Conservation (phyloP, 306 rosid species). For the Notholithocarpus densiflorus region DNA sequence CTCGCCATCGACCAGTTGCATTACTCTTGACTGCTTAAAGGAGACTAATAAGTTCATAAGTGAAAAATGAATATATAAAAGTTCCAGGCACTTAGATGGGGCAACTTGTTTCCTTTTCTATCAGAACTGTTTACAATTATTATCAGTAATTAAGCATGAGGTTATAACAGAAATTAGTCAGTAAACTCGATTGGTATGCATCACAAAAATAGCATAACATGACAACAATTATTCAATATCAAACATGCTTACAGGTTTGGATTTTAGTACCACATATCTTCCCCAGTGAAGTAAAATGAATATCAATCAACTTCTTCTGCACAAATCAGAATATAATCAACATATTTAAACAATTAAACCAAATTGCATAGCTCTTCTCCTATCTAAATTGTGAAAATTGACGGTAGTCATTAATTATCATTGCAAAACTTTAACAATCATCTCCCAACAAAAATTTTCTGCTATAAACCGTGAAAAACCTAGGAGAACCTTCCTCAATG, state of each 20-base stretch:
- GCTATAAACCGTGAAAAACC: too few relatives aligned
- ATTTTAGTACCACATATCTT: constrained; percentile 76
- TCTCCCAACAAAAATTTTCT: too few relatives aligned
- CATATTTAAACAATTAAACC: not conserved
- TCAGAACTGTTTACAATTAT: constrained; percentile 47
- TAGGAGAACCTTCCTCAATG: too few relatives aligned
- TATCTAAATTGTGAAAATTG: not conserved
- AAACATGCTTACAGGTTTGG: constrained; percentile 76
- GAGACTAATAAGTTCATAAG: constrained; percentile 19
- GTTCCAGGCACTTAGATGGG: constrained; percentile 22
- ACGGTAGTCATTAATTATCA: too few relatives aligned
- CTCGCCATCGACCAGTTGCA: constrained; percentile 65
- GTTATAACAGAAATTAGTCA: constrained; percentile 36
- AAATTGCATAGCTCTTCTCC: constrained; percentile 18
- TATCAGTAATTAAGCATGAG: constrained; percentile 25
- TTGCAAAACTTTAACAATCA: too few relatives aligned
- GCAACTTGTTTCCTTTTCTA: constrained; percentile 75
- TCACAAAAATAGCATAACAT: constrained; percentile 9
- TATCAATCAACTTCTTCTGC: constrained; percentile 90
- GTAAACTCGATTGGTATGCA: constrained; percentile 22
- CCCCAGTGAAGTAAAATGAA: constrained; percentile 69
- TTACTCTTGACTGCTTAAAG: constrained; percentile 80
- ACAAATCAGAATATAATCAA: constrained; percentile 15
- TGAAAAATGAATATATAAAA: constrained; percentile 17
- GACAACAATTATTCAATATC: constrained; percentile 15